phyloP scores from a whole-genome alignment of 1,284 basidiomycete genomes.

The Puccinia novopanici region DNA sequence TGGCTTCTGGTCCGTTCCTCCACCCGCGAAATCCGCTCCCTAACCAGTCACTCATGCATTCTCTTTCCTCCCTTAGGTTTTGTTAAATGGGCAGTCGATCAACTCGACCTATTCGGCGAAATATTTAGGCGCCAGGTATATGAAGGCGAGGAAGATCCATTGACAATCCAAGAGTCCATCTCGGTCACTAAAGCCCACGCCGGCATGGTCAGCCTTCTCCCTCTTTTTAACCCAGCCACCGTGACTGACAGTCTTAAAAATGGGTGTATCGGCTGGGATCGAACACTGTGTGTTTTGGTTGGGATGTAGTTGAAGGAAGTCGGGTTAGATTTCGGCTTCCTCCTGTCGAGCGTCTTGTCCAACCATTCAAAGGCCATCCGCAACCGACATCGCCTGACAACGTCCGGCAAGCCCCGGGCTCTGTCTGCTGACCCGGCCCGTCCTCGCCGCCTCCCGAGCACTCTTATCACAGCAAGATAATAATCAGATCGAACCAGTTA shows the following conservation, averaged over 20 bases:
- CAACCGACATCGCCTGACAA: conserved; percentile 1
- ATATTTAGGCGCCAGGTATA: conserved; percentile 91
- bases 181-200: conserved; percentile 28
- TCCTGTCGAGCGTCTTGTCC: conserved; percentile 18
- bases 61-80: conserved; percentile 62
- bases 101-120: conserved; percentile 79
- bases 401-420: conserved; percentile 9
- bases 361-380: conserved; percentile 9
- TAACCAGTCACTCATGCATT: background rate
- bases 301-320: conserved; percentile 40
- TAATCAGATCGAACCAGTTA: background rate
- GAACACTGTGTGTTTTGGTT: conserved; percentile 1
- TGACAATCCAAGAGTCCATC: conserved; percentile 22
- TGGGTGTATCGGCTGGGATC: too few relatives aligned
- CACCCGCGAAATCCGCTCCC: background rate
- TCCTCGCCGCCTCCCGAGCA: conserved; percentile 11
- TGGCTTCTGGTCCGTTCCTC: conserved; percentile 72
- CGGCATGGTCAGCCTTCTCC: conserved; percentile 28
- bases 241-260: background rate
- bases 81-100: conserved; percentile 87
- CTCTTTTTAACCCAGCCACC: background rate
- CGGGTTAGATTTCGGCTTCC: conserved; percentile 45
- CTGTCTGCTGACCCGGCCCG: conserved; percentile 3
- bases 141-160: conserved; percentile 57
- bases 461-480: background rate